Conservation (phyloP, 192 early-diverging fungal species). For the Phycomyces blakesleeanus region DNA sequence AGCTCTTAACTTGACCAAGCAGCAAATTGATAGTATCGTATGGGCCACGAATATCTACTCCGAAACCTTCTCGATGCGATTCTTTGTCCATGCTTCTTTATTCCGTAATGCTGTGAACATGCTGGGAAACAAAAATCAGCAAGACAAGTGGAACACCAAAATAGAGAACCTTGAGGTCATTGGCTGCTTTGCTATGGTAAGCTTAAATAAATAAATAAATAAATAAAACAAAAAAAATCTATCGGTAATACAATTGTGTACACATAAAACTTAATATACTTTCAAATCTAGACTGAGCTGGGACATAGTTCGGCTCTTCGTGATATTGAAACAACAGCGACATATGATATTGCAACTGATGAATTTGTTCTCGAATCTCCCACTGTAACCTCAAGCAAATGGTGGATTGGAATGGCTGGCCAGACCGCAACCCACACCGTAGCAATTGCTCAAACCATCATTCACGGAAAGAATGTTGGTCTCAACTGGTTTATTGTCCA, state of each 20-base stretch:
- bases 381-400: conserved; percentile 56
- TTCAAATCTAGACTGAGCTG: conserved; percentile 49
- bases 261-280: background rate
- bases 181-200: conserved; percentile 70
- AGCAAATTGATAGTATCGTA: conserved; percentile 8
- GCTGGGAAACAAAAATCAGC: conserved; percentile 57
- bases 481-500: conserved; percentile 68
- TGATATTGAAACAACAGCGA: conserved; percentile 64
- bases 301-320: conserved; percentile 59
- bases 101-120: conserved; percentile 53
- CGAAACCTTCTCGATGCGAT: conserved; percentile 55
- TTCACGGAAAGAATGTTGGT: conserved; percentile 54
- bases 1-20: background rate
- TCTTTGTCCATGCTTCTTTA: conserved; percentile 59
- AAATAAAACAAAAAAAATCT: background rate
- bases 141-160: conserved; percentile 48
- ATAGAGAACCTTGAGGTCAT: conserved; percentile 50
- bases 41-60: conserved; percentile 38
- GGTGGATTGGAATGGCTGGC: conserved; percentile 66
- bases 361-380: conserved; percentile 63
- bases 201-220: no score
- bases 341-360: conserved; percentile 50
- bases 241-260: background rate
- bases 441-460: conserved; percentile 55
- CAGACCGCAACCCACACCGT: conserved; percentile 67